Evolutionary conservation across 2,329 filamentous ascomycete genomes (phyloP).

Genomic region (Stromatinia cepivora): DNA sequence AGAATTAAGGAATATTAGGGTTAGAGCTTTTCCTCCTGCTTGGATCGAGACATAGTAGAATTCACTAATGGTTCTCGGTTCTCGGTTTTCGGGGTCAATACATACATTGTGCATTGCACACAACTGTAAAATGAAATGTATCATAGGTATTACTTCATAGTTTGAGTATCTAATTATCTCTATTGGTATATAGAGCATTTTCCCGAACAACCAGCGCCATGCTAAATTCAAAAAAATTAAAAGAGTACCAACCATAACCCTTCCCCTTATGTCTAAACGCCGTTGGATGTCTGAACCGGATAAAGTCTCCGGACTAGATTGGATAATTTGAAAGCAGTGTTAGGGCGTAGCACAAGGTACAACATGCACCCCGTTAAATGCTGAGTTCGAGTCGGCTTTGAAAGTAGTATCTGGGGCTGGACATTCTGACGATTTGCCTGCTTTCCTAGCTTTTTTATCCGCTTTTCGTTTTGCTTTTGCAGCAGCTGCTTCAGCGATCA

Average conservation of each 20-base stretch:
- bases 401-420: constrained; percentile 26
- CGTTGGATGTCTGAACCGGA: not conserved
- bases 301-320: not conserved
- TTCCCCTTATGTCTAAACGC: not conserved
- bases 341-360: no score
- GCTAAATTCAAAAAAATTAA: constrained; percentile 29
- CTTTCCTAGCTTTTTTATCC: constrained; percentile 44
- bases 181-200: constrained; percentile 27
- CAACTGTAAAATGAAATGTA: not conserved
- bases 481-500: constrained; percentile 45
- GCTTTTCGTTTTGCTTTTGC: constrained; percentile 43
- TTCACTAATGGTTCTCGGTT: not conserved
- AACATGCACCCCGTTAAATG: not conserved
- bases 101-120: not conserved
- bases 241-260: constrained; percentile 27
- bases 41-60: constrained; percentile 53
- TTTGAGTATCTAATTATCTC: not conserved
- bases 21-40: constrained; percentile 81
- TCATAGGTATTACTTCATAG: not conserved
- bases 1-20: constrained; percentile 48
- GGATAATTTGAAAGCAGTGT: constrained; percentile 42
- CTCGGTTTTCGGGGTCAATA: not conserved
- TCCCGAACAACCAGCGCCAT: constrained; percentile 33
- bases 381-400: not conserved
- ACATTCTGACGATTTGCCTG: constrained; percentile 36